Base-by-base conservation (phyloP, 2,329 filamentous ascomycete species). In the Pseudocercospora ulei region DNA sequence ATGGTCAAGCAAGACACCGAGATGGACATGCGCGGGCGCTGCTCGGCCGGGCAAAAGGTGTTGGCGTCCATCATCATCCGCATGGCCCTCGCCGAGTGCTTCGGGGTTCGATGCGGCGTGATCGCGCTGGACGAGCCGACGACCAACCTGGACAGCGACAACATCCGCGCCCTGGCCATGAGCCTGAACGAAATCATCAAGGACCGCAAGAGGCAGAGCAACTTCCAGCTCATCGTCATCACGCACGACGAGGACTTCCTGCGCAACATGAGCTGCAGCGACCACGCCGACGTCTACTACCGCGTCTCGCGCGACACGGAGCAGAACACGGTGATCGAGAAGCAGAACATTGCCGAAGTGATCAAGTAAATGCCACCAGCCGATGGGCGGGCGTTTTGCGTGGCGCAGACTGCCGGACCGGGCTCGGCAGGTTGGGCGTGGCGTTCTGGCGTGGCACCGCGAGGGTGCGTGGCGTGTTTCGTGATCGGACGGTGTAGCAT, bases 11-110 rank as follows among this genome's bases (percentile, higher is more conserved):
- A 88, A 59, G 86, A 92, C 56, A 84, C 82, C 0, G 90, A 98
- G 63, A 94, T 98, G 86, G 90, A 98, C 65, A 98, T 98, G 90
- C 84, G 90, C 47, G 92, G 90, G 1, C 83, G 90, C 39, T 98
- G 90, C 70, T 92, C 83, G 51, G 90, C 90, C 1, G 90, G 90
- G 3, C 90, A 98, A 61, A 95, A 93, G 64, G 88, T 98, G 17
- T 75, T 98, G 17, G 90, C 90, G 3, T 86, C 80, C 62, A 98
- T 98, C 65, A 92, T 98, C 63, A 95, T 98, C 61, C 87, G 90
- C 1, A 75, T 98, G 17, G 90, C 92, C 7, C 74, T 98, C 30
- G 90, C 90, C 3, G 90, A 98, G 63, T 94, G 86, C 53, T 98
- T 98, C 59, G 90, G 90, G 49, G 76, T 87, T 55, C 93, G 92